Evolutionary conservation across 495 filamentous ascomycete species (phyloP).

Genomic region (Hypoxylon lienhwacheense): DNA sequence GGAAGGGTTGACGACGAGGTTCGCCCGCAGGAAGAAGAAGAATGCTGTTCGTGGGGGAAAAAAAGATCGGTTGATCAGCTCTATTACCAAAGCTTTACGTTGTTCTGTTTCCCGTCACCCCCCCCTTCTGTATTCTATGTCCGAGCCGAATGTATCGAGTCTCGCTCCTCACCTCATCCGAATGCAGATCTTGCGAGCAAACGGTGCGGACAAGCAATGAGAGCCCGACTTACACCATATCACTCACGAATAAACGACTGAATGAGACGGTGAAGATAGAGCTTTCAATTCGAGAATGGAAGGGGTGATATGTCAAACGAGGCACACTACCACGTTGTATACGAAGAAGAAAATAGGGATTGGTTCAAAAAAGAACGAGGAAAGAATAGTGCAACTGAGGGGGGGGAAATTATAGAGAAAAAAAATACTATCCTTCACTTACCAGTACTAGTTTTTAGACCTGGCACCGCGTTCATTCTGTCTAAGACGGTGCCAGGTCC

Average conservation of each 20-base stretch:
- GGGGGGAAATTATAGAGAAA: neutral
- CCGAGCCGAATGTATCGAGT: conserved; percentile 1
- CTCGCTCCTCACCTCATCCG: conserved; percentile 16
- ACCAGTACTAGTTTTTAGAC: conserved; percentile 54
- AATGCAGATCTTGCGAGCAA: conserved; percentile 1
- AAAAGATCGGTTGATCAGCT: conserved; percentile 22
- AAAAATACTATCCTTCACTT: conserved; percentile 35
- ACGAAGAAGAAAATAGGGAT: too few species aligned
- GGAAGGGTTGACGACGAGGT: conserved; percentile 55
- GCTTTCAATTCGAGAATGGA: conserved; percentile 26
- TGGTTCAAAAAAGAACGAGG: neutral
- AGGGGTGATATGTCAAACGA: conserved; percentile 7
- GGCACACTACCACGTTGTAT: conserved; percentile 2
- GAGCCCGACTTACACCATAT: conserved; percentile 23
- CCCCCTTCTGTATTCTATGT: conserved; percentile 1
- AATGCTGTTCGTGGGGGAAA: conserved; percentile 51
- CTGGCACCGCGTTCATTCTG: conserved; percentile 53
- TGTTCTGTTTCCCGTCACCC: too few species aligned
- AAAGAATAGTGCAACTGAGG: too few species aligned
- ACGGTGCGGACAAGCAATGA: conserved; percentile 4
- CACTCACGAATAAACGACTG: conserved; percentile 6
- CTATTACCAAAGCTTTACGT: conserved; percentile 16
- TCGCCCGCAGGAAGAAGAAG: conserved; percentile 59
- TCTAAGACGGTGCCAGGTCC: conserved; percentile 47
- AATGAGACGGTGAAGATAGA: conserved; percentile 27